These are phyloP conservation scores for Flaveria trinervia DNA, from an alignment of 129 eudicot species.

Conservation along the genomic window DNA sequence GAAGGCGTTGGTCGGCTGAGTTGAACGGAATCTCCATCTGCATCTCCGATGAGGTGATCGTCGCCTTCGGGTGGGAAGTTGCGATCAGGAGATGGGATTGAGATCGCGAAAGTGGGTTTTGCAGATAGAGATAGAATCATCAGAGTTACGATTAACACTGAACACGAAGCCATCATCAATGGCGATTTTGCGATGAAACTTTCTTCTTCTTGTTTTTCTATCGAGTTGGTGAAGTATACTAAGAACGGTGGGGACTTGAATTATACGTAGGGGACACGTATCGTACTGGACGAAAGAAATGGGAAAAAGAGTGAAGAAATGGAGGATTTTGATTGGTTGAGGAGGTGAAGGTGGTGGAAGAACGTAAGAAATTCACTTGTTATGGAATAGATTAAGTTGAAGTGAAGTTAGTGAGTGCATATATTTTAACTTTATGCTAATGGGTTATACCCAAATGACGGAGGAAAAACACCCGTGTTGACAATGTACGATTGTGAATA, in stretches of 20 bases:
- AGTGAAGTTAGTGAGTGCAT: too few species aligned
- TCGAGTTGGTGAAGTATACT: conserved; percentile 21
- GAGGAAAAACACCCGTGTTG: too few species aligned
- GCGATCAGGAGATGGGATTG: conserved; percentile 25
- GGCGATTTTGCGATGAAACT: conserved; percentile 25
- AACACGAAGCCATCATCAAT: conserved; percentile 14
- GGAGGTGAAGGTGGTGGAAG: too few species aligned
- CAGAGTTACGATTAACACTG: conserved; percentile 27
- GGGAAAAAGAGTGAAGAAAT: too few species aligned
- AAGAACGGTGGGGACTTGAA: background rate
- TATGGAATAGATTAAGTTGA: too few species aligned
- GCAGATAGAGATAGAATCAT: conserved; percentile 37
- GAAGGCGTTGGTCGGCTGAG: conserved; percentile 41
- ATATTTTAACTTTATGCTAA: too few species aligned
- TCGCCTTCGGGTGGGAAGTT: conserved; percentile 50
- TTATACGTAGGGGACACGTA: too few species aligned
- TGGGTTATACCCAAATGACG: too few species aligned
- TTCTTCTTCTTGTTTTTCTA: conserved; percentile 8
- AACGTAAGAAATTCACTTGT: too few species aligned
- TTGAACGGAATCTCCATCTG: conserved; percentile 34
- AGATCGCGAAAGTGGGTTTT: conserved; percentile 37
- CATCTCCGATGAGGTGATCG: conserved; percentile 41
- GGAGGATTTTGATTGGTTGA: too few species aligned
- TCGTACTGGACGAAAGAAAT: too few species aligned
- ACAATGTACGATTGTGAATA: too few species aligned